These are phyloP conservation scores for Aspergillus cavernicola DNA, from an alignment of 495 filamentous ascomycete species.

Conservation along the genomic window DNA sequence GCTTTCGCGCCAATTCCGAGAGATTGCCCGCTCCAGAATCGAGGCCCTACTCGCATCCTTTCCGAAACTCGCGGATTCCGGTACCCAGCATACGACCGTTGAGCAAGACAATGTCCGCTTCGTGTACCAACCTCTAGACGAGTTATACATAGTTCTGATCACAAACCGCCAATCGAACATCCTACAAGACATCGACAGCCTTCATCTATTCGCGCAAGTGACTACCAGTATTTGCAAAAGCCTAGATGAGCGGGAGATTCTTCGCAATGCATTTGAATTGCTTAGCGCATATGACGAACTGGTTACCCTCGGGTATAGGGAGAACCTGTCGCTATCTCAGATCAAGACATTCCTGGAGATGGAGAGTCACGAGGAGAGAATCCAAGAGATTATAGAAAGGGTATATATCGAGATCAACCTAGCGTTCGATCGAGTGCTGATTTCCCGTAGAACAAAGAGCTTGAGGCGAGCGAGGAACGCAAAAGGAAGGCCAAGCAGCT, in stretches of 20 bases:
- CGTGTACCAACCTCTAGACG: conserved; percentile 97
- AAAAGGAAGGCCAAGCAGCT: conserved; percentile 97
- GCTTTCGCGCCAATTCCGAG: conserved; percentile 91
- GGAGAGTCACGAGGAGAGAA: conserved; percentile 98
- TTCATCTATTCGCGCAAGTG: conserved; percentile 96
- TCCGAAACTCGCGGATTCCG: conserved; percentile 90
- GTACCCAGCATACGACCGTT: conserved; percentile 94
- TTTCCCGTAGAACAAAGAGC: conserved; percentile 79
- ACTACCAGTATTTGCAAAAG: conserved; percentile 94
- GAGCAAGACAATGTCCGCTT: conserved; percentile 99
- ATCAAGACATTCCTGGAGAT: conserved; percentile 99
- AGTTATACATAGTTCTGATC: conserved; percentile 98
- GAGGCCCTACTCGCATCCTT: conserved; percentile 95
- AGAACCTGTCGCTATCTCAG: conserved; percentile 90
- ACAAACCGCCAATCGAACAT: conserved; percentile 99
- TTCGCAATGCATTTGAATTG: conserved; percentile 90
- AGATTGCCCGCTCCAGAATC: conserved; percentile 92
- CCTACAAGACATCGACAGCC: conserved; percentile 95
- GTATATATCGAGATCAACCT: conserved; percentile 41
- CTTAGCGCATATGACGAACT: conserved; percentile 95
- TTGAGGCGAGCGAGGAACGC: conserved; percentile 95
- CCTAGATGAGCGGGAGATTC: conserved; percentile 90
- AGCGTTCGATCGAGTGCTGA: conserved; percentile 16
- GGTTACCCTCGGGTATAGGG: conserved; percentile 89
- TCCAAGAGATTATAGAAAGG: conserved; percentile 94